A percentile compares a stretch with the other conserved stretches of the same genome.
Evolutionary conservation across 331 rosid genomes (phyloP).

Genomic region (Phaseolus coccineus): DNA sequence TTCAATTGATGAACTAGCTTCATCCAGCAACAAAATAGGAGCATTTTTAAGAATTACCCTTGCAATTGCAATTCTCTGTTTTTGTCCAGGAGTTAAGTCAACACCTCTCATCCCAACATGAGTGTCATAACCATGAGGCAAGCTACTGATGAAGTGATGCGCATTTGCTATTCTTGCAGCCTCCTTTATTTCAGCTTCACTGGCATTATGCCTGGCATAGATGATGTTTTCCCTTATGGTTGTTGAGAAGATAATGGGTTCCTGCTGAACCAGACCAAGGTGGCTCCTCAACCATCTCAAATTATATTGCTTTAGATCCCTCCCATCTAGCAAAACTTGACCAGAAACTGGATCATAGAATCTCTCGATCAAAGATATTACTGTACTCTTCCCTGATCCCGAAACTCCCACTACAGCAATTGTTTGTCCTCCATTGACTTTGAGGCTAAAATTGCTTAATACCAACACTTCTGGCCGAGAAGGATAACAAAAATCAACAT

Average conservation of each 20-base stretch:
- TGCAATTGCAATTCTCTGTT: slow-evolving; percentile 98
- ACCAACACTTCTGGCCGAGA: slow-evolving; percentile 96
- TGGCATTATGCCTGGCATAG: slow-evolving; percentile 98
- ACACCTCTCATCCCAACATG: slow-evolving; percentile 99
- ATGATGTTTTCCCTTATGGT: slow-evolving; percentile 96
- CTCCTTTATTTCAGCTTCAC: slow-evolving; percentile 98
- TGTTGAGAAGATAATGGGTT: slow-evolving; percentile 96
- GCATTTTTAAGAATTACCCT: slow-evolving; percentile 95
- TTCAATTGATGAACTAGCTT: slow-evolving; percentile 97
- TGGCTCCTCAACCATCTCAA: slow-evolving; percentile 97
- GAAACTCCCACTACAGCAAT: slow-evolving; percentile 98
- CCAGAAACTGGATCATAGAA: slow-evolving; percentile 99
- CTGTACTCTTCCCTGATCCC: slow-evolving; percentile 98
- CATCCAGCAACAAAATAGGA: slow-evolving; percentile 93
- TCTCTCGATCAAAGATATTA: slow-evolving; percentile 94
- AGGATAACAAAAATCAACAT: slow-evolving; percentile 94
- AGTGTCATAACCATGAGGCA: slow-evolving; percentile 99
- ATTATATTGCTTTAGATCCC: slow-evolving; percentile 88
- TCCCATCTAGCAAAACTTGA: slow-evolving; percentile 91
- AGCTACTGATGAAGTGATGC: slow-evolving; percentile 97
- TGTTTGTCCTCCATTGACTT: slow-evolving; percentile 96
- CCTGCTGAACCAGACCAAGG: slow-evolving; percentile 99
- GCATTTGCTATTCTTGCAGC: slow-evolving; percentile 99
- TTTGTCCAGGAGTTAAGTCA: slow-evolving; percentile 98
- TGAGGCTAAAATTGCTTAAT: slow-evolving; percentile 92